These are phyloP conservation scores for Porodaedalea pini DNA, from an alignment of 1,284 basidiomycete genomes.

Conservation along the genomic window DNA sequence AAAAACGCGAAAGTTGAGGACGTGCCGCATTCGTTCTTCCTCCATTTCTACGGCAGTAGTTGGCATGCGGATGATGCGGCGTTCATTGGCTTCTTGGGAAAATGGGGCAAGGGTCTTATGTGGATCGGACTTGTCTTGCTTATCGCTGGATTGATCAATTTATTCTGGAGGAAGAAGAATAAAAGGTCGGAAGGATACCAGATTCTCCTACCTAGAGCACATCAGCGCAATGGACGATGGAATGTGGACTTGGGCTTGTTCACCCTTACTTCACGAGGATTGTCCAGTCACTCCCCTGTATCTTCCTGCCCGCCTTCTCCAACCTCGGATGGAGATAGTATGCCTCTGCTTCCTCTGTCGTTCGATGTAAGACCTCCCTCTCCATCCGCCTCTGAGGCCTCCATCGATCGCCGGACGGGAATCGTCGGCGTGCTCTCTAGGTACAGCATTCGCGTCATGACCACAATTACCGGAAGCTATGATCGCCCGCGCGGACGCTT, in stretches of 20 bases:
- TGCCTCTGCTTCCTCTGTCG: slow-evolving; percentile 61
- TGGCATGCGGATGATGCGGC: slow-evolving; percentile 96
- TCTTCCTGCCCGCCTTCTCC: slow-evolving; percentile 38
- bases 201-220: slow-evolving; percentile 68
- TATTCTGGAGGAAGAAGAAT: slow-evolving; percentile 46
- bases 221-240: slow-evolving; percentile 65
- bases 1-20: slow-evolving; percentile 88
- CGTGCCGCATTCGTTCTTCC: slow-evolving; percentile 90
- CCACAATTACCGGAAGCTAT: slow-evolving; percentile 41
- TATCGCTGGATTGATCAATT: slow-evolving; percentile 60
- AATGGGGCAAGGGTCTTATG: slow-evolving; percentile 84
- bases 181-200: slow-evolving; percentile 66
- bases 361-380: slow-evolving; percentile 57
- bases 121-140: slow-evolving; percentile 75
- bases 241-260: slow-evolving; percentile 66
- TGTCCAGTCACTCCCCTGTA: slow-evolving; percentile 45
- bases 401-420: slow-evolving; percentile 33
- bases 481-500: slow-evolving; percentile 39
- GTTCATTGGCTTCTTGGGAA: slow-evolving; percentile 86
- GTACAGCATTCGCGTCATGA: slow-evolving; percentile 50
- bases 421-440: slow-evolving; percentile 47
- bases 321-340: slow-evolving; percentile 46
- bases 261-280: slow-evolving; percentile 37
- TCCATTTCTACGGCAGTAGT: slow-evolving; percentile 94
- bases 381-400: slow-evolving; percentile 47